Evolutionary conservation across 2,329 filamentous ascomycete genomes (phyloP), one percentile per base, ranked within the genome.

Genomic region (Lojkania enalia): DNA sequence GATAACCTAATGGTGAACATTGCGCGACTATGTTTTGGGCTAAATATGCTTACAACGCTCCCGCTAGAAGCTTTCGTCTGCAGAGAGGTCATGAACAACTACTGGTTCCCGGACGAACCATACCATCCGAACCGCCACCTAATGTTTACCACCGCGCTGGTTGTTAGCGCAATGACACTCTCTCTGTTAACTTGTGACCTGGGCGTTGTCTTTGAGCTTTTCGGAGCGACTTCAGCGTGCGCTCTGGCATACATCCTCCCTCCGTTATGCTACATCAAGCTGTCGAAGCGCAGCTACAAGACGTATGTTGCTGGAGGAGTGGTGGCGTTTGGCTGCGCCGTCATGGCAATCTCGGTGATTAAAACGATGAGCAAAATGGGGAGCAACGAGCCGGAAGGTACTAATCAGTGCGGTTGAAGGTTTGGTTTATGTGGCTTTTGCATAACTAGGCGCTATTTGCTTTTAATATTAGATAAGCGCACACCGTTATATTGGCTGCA

Each of bases 21-120:
- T 46, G 94, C 94, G 16, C 86, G 94, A 41, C 80, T 99, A 39
- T 96, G 90, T 73, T 97, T 99, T 66, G 94, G 94, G 2, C 81
- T 99, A 55, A 99, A 99, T 77, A 99, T 99, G 94, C 83, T 99
- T 61, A 96, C 94, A 12, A 97, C 94, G 1, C 77, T 99, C 25
- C 94, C 94, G 0, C 85, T 99, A 48, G 94, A 99, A 76, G 91
- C 90, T 13, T 99, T 99, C 69, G 94, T 99, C 42, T 99, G 94
- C 71, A 84, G 94, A 63, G 94, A 96, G 71, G 91, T 96, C 52
- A 95, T 96, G 88, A 82, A 89, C 57, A 90, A 89, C 52, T 96
- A 95, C 65, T 87, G 81, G 69, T 86, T 84, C 55, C 79, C 82
- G 1, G 74, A 80, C 46, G 81, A 89, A 56, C 86, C 87, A 0